A percentile compares a stretch with the other conserved stretches of the same genome.
phyloP scores from a whole-genome alignment of 768 basidiomycete species.

The Rhizopogon sp. region DNA sequence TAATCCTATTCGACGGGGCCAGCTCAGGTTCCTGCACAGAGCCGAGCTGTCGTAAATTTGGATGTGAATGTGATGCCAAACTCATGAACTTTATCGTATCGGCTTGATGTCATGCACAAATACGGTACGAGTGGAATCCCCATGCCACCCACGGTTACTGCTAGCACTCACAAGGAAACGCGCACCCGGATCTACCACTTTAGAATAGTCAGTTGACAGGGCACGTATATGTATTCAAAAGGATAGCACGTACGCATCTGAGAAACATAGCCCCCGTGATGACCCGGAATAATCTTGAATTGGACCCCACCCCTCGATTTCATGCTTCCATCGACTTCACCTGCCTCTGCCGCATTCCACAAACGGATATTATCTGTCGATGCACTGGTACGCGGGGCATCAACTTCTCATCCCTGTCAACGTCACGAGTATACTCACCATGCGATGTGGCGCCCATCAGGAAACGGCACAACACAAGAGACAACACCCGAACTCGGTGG shows the following conservation, averaged over 20 bases:
- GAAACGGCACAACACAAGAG: slow-evolving; percentile 86
- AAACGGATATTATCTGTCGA: slow-evolving; percentile 90
- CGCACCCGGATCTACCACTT: slow-evolving; percentile 83
- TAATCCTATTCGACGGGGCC: slow-evolving; percentile 18
- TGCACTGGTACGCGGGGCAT: slow-evolving; percentile 46
- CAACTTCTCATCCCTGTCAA: slow-evolving; percentile 14
- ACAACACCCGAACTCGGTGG: slow-evolving; percentile 88
- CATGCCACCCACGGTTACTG: slow-evolving; percentile 92
- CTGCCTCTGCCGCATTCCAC: slow-evolving; percentile 85
- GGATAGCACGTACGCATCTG: slow-evolving; percentile 71
- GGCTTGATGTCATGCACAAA: slow-evolving; percentile 85
- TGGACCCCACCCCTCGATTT: slow-evolving; percentile 67
- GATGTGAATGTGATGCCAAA: slow-evolving; percentile 2
- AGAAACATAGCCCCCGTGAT: slow-evolving; percentile 91
- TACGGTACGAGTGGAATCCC: slow-evolving; percentile 84
- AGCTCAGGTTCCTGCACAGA: slow-evolving; percentile 1
- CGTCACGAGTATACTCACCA: slow-evolving; percentile 50
- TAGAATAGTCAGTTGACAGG: slow-evolving; percentile 19
- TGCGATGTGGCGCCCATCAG: slow-evolving; percentile 87
- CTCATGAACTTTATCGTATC: slow-evolving; percentile 24
- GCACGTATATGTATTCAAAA: slow-evolving; percentile 5
- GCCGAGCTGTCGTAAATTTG: slow-evolving; percentile 19
- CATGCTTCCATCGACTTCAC: slow-evolving; percentile 57
- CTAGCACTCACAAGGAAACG: slow-evolving; percentile 88
- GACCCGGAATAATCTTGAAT: slow-evolving; percentile 94